Percentiles rank a stretch among this genome's conserved stretches.
These are phyloP conservation scores for Fusarium bulbicola DNA, from an alignment of 2,329 filamentous ascomycete genomes.

Conservation along the genomic window DNA sequence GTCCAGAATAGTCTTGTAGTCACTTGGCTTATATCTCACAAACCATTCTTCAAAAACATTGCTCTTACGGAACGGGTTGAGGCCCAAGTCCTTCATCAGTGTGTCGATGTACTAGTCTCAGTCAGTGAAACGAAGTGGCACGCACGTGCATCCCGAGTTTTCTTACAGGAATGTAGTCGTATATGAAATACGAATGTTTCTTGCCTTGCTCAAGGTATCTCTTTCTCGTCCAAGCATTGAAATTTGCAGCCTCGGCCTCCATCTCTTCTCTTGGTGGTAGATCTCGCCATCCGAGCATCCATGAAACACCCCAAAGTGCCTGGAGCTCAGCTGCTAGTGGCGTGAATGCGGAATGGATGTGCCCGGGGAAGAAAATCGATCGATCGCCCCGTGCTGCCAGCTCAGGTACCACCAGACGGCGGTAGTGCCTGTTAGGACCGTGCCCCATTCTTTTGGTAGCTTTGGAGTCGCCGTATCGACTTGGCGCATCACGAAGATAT, in stretches of 20 bases:
- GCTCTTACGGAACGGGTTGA: not conserved
- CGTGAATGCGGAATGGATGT: not conserved
- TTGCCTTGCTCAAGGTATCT: not conserved
- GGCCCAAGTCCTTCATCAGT: not conserved
- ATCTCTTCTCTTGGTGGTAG: not conserved
- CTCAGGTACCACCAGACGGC: not conserved
- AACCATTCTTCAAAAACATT: not conserved
- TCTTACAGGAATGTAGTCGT: not conserved
- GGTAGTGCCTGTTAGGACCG: not conserved
- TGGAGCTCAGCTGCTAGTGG: not conserved
- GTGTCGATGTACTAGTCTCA: not conserved
- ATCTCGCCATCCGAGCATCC: not conserved
- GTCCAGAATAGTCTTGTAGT: not conserved
- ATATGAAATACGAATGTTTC: not conserved
- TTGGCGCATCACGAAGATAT: not conserved
- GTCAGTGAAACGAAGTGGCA: not conserved
- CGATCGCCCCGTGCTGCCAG: not conserved
- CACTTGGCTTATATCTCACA: not conserved
- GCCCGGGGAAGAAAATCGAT: not conserved
- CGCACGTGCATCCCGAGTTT: not conserved
- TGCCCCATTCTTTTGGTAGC: not conserved
- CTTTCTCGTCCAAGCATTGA: not conserved
- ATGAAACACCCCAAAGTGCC: not conserved
- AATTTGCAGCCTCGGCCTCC: not conserved
- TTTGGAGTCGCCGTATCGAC: not conserved